Conservation (phyloP, 768 basidiomycete species). For the Mycena vulgaris region DNA sequence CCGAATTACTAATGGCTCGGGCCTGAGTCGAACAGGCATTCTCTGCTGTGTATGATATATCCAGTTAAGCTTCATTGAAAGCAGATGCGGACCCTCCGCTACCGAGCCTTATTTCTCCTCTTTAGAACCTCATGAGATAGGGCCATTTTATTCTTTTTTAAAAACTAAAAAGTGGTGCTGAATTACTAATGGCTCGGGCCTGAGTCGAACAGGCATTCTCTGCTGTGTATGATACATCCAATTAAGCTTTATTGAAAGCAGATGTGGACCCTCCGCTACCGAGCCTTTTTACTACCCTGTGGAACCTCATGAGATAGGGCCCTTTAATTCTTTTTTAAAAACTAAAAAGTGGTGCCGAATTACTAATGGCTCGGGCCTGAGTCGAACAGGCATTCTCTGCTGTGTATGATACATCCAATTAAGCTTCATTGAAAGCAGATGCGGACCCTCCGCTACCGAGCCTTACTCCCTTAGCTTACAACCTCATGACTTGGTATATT, state of each 20-base stretch:
- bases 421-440: neutral
- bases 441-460: conserved; percentile 5
- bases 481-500: neutral
- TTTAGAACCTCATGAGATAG: neutral
- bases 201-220: conserved; percentile 6
- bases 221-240: neutral
- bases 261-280: conserved; percentile 9
- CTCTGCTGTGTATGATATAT: neutral
- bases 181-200: neutral
- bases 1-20: neutral
- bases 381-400: conserved; percentile 7
- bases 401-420: neutral
- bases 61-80: neutral
- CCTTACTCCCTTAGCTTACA: neutral
- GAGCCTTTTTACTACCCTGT: neutral
- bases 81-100: conserved; percentile 13
- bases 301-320: neutral
- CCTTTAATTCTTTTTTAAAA: no score
- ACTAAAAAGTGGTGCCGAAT: neutral
- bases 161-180: neutral
- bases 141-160: no score
- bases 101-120: neutral
- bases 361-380: neutral
- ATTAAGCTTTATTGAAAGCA: neutral
- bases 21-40: conserved; percentile 23